A percentile compares a stretch with the other conserved stretches of the same genome.
Evolutionary conservation across 495 filamentous ascomycete species (phyloP).

Genomic region (Talaromyces adpressus): DNA sequence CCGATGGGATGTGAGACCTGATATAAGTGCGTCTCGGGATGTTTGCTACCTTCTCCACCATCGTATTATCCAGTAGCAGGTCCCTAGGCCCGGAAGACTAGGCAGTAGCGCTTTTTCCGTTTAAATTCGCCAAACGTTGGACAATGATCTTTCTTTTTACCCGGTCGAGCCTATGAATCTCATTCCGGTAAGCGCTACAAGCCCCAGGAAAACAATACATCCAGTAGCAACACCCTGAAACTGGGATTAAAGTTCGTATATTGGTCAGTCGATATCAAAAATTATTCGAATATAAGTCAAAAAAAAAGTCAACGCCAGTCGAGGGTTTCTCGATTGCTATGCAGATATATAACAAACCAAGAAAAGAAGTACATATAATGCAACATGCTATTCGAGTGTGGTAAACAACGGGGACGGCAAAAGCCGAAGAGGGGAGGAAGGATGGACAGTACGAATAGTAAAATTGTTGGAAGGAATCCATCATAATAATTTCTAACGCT

Average conservation of each 20-base stretch:
- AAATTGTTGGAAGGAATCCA: not conserved
- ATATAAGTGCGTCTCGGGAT: too few species aligned
- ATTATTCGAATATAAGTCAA: not conserved
- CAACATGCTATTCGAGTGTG: slow-evolving; percentile 1
- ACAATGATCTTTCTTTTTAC: too few species aligned
- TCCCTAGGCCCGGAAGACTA: too few species aligned
- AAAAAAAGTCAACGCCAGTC: not conserved
- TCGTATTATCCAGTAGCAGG: too few species aligned
- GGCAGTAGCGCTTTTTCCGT: too few species aligned
- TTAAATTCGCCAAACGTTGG: too few species aligned
- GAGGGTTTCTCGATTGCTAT: not conserved
- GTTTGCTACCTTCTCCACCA: too few species aligned
- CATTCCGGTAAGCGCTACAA: too few species aligned
- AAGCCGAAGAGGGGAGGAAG: not conserved
- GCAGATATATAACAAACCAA: not conserved
- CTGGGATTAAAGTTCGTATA: not conserved
- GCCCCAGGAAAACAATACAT: too few species aligned
- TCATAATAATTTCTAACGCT: not conserved
- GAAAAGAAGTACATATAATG: not conserved
- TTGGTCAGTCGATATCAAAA: not conserved
- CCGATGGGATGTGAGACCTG: too few species aligned
- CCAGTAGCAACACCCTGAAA: too few species aligned
- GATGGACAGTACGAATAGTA: not conserved
- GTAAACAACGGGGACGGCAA: not conserved
- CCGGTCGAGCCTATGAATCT: too few species aligned